A percentile compares a stretch with the other conserved stretches of the same genome.
phyloP scores from a whole-genome alignment of 495 filamentous ascomycete species.

The Daldinia caldariorum region DNA sequence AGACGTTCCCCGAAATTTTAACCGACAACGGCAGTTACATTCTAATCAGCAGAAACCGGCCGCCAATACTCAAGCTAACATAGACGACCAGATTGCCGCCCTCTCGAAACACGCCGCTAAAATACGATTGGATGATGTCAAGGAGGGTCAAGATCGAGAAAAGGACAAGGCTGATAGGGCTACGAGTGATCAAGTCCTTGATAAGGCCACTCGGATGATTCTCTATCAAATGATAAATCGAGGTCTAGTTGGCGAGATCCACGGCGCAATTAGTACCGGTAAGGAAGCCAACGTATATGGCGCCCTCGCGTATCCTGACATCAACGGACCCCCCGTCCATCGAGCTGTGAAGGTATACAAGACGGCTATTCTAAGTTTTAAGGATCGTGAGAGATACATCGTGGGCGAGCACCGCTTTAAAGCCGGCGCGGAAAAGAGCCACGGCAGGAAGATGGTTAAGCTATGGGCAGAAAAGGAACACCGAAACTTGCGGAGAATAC shows the following conservation, averaged over 20 bases:
- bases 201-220: constrained; percentile 94
- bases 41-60: constrained; percentile 85
- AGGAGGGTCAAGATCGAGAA: constrained; percentile 60
- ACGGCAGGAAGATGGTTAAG: constrained; percentile 94
- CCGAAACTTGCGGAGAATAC: constrained; percentile 86
- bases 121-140: constrained; percentile 80
- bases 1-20: constrained; percentile 90
- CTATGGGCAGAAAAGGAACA: constrained; percentile 99
- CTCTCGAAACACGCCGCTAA: constrained; percentile 88
- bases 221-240: constrained; percentile 94
- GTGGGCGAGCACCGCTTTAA: constrained; percentile 83
- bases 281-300: constrained; percentile 99
- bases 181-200: constrained; percentile 91
- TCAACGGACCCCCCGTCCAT: constrained; percentile 57
- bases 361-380: constrained; percentile 94
- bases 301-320: constrained; percentile 54
- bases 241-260: constrained; percentile 79
- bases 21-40: constrained; percentile 79
- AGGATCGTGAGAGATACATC: constrained; percentile 94
- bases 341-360: constrained; percentile 98
- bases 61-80: constrained; percentile 76
- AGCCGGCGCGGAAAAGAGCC: constrained; percentile 87
- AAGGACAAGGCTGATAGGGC: constrained; percentile 92
- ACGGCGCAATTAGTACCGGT: constrained; percentile 92
- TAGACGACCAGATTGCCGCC: constrained; percentile 88